Base-by-base conservation (phyloP, 148 eudicot species). In the Rhododendron simsii region DNA sequence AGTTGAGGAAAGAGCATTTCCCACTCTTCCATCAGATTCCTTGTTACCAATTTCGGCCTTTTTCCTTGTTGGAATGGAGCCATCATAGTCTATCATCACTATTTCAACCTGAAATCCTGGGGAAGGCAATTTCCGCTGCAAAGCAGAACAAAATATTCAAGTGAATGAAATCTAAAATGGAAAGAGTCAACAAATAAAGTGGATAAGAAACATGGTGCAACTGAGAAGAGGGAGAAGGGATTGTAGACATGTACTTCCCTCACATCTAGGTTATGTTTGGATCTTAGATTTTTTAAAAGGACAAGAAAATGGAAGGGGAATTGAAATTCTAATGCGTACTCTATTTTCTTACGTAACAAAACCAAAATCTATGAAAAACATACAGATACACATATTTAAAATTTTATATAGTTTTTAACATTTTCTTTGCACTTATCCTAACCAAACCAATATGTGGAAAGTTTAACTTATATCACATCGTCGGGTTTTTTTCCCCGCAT, bases 51-150 rank as follows among this genome's bases (percentile, higher is more conserved):
- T 57, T 35, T 78, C 88, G 45, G 85, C 26, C 85, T 89, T 91
- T 87, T 87, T 44, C 80, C 57, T 88, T 83, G 90, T 51, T 48
- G 92, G 93, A 81, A 84, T 45, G 9, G 90, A 91, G 18, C 94
- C 97, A 75, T 96, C 93, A 83, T 94, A 95, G 88, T 95, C 97
- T 73, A 92, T 81, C 97, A 94, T 93, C 81, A 95, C 98, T 78
- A 96, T 91, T 84, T 94, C 98, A 80, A 95, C 89, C 84, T 93
- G 92, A 91, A 96, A 96, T 80, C 95, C 95, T 28, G 97, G 99
- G 53, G 94, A 89, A 53, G 98, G 99, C 59, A 94, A 84, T 89
- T 95, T 96, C 86, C 98, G 93, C 98, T 96, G 96, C 83, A 87
- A 83, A 45, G 41, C 69, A 71, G 4, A 87, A 15, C 65, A 14